Percentiles rank a stretch among this genome's conserved stretches.
Evolutionary conservation across 176 grass and related monocot genomes (phyloP).

Genomic region (Eleusine indica): DNA sequence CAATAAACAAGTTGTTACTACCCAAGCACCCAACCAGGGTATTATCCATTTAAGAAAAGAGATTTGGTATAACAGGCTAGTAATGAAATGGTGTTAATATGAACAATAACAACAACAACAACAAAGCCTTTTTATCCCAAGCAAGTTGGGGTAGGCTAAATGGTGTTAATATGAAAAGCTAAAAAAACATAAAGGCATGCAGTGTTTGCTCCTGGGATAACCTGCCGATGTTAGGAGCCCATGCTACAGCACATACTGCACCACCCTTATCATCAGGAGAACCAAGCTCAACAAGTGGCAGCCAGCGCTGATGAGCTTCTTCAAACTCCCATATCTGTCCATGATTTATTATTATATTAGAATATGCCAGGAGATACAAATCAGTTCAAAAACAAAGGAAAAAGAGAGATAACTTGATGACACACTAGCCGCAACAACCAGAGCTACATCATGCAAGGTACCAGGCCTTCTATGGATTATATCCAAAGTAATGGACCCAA

Average conservation of each 20-base stretch:
- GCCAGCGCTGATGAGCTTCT: slow-evolving; percentile 87
- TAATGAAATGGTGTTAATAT: slow-evolving; percentile 25
- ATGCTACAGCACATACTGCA: slow-evolving; percentile 74
- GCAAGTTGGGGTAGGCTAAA: not conserved
- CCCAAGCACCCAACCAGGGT: not conserved
- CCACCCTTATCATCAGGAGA: slow-evolving; percentile 69
- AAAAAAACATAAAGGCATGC: slow-evolving; percentile 12
- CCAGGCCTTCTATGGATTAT: not conserved
- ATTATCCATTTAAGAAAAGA: slow-evolving; percentile 5
- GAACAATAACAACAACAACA: not conserved
- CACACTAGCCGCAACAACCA: not conserved
- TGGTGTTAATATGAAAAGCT: slow-evolving; percentile 16
- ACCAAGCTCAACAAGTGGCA: slow-evolving; percentile 75
- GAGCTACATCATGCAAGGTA: slow-evolving; percentile 28
- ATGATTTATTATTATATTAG: slow-evolving; percentile 46
- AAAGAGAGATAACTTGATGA: not conserved
- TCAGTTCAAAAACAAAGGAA: slow-evolving; percentile 1
- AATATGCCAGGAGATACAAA: slow-evolving; percentile 7
- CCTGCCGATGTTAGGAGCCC: slow-evolving; percentile 97
- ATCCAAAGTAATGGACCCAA: not conserved
- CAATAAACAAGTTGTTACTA: not conserved
- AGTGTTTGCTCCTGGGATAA: slow-evolving; percentile 36
- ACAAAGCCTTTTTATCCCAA: no score
- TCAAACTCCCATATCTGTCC: slow-evolving; percentile 92
- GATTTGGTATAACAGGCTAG: not conserved